phyloP scores from a whole-genome alignment of 2,329 filamentous ascomycete species.

The Penicillium paneum region DNA sequence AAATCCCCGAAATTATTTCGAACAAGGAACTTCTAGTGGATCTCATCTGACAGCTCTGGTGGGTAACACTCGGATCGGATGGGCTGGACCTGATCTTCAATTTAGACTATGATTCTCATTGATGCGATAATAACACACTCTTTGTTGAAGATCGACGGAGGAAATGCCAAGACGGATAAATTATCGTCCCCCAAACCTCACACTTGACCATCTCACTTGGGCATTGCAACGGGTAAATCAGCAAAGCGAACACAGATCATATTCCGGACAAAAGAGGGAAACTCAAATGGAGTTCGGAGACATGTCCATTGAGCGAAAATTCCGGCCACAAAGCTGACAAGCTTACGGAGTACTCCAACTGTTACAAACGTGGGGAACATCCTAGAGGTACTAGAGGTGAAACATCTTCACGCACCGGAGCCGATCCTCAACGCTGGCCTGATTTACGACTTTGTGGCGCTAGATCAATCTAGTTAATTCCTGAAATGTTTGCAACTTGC shows the following conservation, averaged over 20 bases:
- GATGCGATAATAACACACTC: slow-evolving; percentile 13
- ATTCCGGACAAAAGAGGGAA: not conserved
- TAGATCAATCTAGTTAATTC: slow-evolving; percentile 5
- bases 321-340: not conserved
- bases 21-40: not conserved
- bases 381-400: slow-evolving; percentile 16
- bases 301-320: slow-evolving; percentile 3
- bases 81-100: not conserved
- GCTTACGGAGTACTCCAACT: slow-evolving; percentile 11
- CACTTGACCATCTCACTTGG: not conserved
- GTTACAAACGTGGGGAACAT: slow-evolving; percentile 13
- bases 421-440: slow-evolving; percentile 1
- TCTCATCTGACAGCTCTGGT: not conserved
- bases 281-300: not conserved
- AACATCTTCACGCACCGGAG: slow-evolving; percentile 19
- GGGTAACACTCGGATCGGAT: not conserved
- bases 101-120: slow-evolving; percentile 9
- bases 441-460: not conserved
- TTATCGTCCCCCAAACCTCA: not conserved
- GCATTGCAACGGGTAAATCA: not conserved
- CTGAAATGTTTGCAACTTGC: not conserved
- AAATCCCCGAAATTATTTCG: not conserved
- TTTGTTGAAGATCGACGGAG: slow-evolving; percentile 2
- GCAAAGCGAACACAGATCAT: not conserved
- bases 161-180: slow-evolving; percentile 20